Base-by-base conservation (phyloP, 1,284 basidiomycete genomes). In the Pseudozyma thailandica region DNA sequence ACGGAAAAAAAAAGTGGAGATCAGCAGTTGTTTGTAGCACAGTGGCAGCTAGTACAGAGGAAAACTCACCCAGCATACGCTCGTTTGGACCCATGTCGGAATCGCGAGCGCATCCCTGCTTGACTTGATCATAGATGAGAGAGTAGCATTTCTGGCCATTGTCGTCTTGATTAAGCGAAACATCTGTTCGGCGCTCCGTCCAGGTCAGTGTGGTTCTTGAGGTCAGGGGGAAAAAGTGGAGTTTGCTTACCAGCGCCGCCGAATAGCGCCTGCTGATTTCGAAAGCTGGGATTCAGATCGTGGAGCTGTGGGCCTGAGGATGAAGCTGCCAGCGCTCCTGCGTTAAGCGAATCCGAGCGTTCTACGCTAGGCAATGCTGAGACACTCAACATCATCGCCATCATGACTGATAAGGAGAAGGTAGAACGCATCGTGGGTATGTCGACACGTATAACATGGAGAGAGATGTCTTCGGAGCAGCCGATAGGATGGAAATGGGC, bases 61-160 rank as follows among this genome's bases (percentile, higher is more conserved):
- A 39, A 16, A n/a, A n/a, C 50, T 46, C 27, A 52, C 56, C 52
- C 21, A 58, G 57, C 63, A 66, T 60, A n/a, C 63, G 39, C 16
- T 60, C 52, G 7, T 51, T 31, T n/a, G 55, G 50, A 13, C n/a
- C 30, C 49, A 56, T 56, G 16, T 59, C 52, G 3, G 45, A 49
- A 3, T 50, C 49, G 26, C 18, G 31, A n/a, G 49, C 38, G 20
- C 50, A 66, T 16, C 49, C 57, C 0, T 20, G 30, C 18, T 48
- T 59, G 38, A 65, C 51, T 30, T 48, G 50, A 27, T 65, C 62
- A 35, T 60, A 64, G 30, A 64, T 58, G n/a, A 18, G 25, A 18
- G 55, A 48, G 16, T 58, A 64, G 33, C 62, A 64, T 21, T 39
- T 21, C 21, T 53, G 61, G 8, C 49, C 45, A 3, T 25, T 6